Percentiles rank a stretch among this genome's conserved stretches.
Evolutionary conservation across 129 eudicot genomes (phyloP).

Genomic region (Logfia minima): DNA sequence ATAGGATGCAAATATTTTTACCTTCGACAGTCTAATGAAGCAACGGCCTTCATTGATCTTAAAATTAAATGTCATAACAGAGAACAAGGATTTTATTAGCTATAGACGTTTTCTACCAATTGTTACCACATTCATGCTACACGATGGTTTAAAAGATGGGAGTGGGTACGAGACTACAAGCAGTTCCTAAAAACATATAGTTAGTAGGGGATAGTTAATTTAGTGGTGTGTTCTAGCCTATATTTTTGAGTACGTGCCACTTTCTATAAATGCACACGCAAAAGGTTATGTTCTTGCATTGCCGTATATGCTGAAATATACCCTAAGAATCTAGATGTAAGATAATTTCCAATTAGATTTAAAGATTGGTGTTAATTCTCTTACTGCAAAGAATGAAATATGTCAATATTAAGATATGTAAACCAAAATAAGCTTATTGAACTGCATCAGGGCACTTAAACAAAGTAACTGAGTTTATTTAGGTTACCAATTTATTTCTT

Average conservation of each 20-base stretch:
- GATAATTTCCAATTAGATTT: not conserved
- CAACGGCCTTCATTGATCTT: not conserved
- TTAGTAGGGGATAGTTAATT: not conserved
- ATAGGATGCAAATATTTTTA: not conserved
- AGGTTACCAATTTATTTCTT: not conserved
- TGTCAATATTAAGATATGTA: slow-evolving; percentile 12
- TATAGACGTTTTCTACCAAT: not conserved
- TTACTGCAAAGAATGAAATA: not conserved
- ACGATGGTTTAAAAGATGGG: no score
- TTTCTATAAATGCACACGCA: not conserved
- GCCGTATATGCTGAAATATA: not conserved
- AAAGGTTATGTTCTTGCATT: not conserved
- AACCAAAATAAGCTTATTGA: not conserved
- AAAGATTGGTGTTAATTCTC: not conserved
- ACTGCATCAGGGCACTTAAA: not conserved
- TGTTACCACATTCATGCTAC: not conserved
- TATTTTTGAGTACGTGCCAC: not conserved
- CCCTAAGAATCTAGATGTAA: not conserved
- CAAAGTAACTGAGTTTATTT: slow-evolving; percentile 5
- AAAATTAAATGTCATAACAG: not conserved
- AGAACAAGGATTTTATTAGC: not conserved
- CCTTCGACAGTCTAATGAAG: not conserved
- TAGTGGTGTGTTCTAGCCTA: not conserved
- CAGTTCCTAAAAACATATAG: not conserved
- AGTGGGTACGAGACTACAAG: not conserved